phyloP scores from a whole-genome alignment of 495 filamentous ascomycete species.

The Corynascus novoguineensis region DNA sequence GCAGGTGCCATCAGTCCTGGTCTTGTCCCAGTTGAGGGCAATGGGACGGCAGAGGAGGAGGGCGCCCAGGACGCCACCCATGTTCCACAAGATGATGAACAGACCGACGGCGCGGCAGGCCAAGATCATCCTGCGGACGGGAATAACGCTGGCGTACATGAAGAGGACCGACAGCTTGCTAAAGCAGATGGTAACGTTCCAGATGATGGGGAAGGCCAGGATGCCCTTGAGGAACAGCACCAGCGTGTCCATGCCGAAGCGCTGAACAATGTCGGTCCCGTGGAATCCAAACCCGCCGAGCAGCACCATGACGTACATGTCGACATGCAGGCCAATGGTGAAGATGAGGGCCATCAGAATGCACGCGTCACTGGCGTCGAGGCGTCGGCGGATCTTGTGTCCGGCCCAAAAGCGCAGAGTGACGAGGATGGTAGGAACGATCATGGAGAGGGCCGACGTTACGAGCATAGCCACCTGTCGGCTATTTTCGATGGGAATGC shows the following conservation, averaged over 20 bases:
- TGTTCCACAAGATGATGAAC: slow-evolving; percentile 11
- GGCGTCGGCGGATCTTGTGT: neutral
- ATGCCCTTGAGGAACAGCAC: slow-evolving; percentile 18
- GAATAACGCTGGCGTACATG: slow-evolving; percentile 16
- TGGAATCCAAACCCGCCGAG: slow-evolving; percentile 17
- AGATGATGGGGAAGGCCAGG: slow-evolving; percentile 17
- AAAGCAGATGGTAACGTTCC: slow-evolving; percentile 17
- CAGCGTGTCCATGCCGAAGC: slow-evolving; percentile 19
- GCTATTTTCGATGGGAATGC: slow-evolving; percentile 13
- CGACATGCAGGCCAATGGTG: slow-evolving; percentile 15
- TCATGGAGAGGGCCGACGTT: slow-evolving; percentile 9
- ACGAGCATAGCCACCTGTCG: slow-evolving; percentile 11
- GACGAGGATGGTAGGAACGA: slow-evolving; percentile 12
- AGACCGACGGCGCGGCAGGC: slow-evolving; percentile 11
- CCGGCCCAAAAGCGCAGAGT: slow-evolving; percentile 14
- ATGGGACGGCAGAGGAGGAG: slow-evolving; percentile 19
- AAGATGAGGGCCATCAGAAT: slow-evolving; percentile 14
- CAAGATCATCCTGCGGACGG: slow-evolving; percentile 6
- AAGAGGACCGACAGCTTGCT: slow-evolving; percentile 21
- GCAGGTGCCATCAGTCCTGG: slow-evolving; percentile 10
- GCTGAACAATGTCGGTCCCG: slow-evolving; percentile 8
- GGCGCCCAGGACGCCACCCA: slow-evolving; percentile 9
- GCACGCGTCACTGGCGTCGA: slow-evolving; percentile 16
- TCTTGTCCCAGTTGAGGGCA: slow-evolving; percentile 18
- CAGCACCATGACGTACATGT: slow-evolving; percentile 14